Evolutionary conservation across 2,329 filamentous ascomycete genomes (phyloP).

Genomic region (Penicillium vulpinum): DNA sequence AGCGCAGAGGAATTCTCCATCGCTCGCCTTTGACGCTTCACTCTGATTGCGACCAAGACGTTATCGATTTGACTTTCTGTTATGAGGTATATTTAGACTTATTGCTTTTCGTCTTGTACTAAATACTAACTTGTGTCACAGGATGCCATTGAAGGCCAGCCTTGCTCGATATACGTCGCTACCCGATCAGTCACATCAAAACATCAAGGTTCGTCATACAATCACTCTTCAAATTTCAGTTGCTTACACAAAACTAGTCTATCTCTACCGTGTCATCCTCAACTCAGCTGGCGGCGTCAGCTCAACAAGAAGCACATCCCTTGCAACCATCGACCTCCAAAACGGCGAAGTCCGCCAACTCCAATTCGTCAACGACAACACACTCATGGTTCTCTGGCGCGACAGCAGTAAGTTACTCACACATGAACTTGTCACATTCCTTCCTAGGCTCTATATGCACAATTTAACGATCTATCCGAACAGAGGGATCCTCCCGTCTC

Average conservation of each 20-base stretch:
- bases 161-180: conserved; percentile 37
- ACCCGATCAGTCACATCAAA: conserved; percentile 36
- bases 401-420: conserved; percentile 28
- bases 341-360: conserved; percentile 55
- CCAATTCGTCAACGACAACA: conserved; percentile 66
- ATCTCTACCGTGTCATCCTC: conserved; percentile 57
- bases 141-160: conserved; percentile 25
- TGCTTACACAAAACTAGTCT: conserved; percentile 46
- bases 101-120: neutral
- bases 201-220: conserved; percentile 30
- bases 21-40: conserved; percentile 56
- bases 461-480: neutral
- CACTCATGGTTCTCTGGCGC: conserved; percentile 60
- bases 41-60: conserved; percentile 35
- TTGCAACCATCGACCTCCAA: conserved; percentile 36
- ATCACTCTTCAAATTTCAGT: neutral
- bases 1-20: conserved; percentile 68
- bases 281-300: conserved; percentile 62
- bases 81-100: conserved; percentile 42
- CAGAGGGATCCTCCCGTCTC: conserved; percentile 33
- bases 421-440: neutral
- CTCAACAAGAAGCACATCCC: conserved; percentile 35
- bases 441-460: neutral
- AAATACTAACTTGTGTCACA: conserved; percentile 15
- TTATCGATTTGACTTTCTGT: conserved; percentile 61